Base-by-base conservation (phyloP, 2,329 filamentous ascomycete species). In the Phialophora verrucosa region DNA sequence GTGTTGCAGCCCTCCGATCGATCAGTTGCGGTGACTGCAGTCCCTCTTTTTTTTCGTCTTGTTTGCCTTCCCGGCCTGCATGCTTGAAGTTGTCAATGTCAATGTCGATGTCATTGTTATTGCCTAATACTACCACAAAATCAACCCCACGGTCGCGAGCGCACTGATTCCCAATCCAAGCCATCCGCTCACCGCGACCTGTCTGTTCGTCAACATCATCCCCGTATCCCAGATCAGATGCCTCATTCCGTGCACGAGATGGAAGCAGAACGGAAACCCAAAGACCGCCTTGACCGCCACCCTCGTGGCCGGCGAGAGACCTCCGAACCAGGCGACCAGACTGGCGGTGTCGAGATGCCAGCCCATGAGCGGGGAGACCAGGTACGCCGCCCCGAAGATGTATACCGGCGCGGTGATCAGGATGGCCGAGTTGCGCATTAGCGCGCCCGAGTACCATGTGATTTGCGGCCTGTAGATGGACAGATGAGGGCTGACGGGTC, bases 401-500 rank as follows among this genome's bases (percentile, higher is more conserved):
- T 97, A 97, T 69, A 96, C 84, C 56, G 83, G 80, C 70, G 89
- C 91, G 65, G 88, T 89, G 72, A 96, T 85, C 67, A 85, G 79
- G 76, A 85, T 81, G 74, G 91, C 93, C 17, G 91, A 93, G 81
- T 96, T 88, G 75, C 93, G 92, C 83, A 92, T 91, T 81, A 91
- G 85, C 63, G 83, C 88, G 73, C 88, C 89, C 72, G 85, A 84
- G 78, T 91, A 89, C 90, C 89, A 97, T 74, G 91, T 95, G 81
- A 97, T 91, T 79, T 91, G 88, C 67, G 90, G 87, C 78, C 88
- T 86, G 88, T 97, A 97, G 85, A 96, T 93, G 75, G 82, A 78
- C 70, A 97, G 87, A 77, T 97, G 93, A 62, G 93, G 93, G 59
- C 91, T 85, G 74, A 96, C 84, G 76, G 93, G 93, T 60, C 93